Evolutionary conservation across 306 rosid genomes (phyloP), one percentile per base, ranked within the genome.

Genomic region (Astragalus membranaceus): DNA sequence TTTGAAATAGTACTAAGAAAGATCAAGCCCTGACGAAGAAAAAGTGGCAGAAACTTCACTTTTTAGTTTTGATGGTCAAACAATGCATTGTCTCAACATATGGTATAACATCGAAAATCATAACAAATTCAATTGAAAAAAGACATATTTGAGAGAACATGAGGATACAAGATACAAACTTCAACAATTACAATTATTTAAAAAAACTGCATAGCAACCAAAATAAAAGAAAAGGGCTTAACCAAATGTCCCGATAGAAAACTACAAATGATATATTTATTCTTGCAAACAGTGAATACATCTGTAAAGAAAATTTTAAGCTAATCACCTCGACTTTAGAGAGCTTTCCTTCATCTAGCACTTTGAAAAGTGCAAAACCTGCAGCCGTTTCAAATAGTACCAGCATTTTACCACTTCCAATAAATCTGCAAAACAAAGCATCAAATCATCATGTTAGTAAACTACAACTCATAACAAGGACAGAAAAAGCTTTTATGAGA

Each of bases 341-440:
- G 50, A 92, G 89, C 67, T 87, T 92, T 37, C 92, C 96, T 81
- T 92, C 96, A 69, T 89, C 84, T 55, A 89, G 70, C 15, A 92
- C 95, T 80, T 87, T 87, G 58, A 92, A 89, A 7, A 92, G 85
- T 76, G 94, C 88, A 62, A 87, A 89, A 4, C 98, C 98, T 23
- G 89, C 98, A 6, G 91, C 85, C 0, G 94, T 89, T 66, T 92
- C 96, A 8, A 86, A 92, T 69, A 92, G 56, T 10, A 89, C 84
- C 15, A 89, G 90, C 98, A 92, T 92, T 64, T 71, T 82, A 1
- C 17, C 11, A 46, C 53, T 74, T 68, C 68, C 56, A 59, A 74
- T 0, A 56, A 60, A 77, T 82, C 87, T 87, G 76, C 53, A 61
- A 70, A 78, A 53, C 46, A 71, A 43, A 15, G 59, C 6, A 36